A percentile compares a stretch with the other conserved stretches of the same genome.
These are phyloP conservation scores for Geotrichum histeridarum DNA, from an alignment of 1,139 yeast genomes.

Conservation along the genomic window DNA sequence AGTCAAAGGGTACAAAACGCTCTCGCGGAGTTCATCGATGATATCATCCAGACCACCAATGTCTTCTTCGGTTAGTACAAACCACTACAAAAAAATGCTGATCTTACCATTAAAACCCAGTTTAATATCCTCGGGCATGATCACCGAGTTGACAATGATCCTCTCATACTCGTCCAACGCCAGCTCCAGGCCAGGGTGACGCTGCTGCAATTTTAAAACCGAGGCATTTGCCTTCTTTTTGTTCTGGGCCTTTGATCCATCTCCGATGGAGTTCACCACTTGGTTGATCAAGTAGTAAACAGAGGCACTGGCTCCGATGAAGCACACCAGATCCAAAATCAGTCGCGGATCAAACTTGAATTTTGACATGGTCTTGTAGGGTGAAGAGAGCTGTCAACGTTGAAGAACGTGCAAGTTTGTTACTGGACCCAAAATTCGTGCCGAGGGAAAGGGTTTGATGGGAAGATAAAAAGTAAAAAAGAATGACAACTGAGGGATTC, in stretches of 20 bases:
- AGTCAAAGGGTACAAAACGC: constrained; percentile 83
- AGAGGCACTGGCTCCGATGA: constrained; percentile 79
- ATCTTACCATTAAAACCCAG: constrained; percentile 56
- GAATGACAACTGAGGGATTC: constrained; percentile 30
- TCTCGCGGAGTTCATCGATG: constrained; percentile 78
- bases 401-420: too few relatives aligned
- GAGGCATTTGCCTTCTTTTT: constrained; percentile 64
- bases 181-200: constrained; percentile 57
- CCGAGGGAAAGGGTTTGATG: too few relatives aligned
- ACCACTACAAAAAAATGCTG: neutral
- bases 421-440: too few relatives aligned
- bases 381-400: neutral
- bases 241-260: constrained; percentile 42
- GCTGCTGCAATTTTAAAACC: constrained; percentile 52
- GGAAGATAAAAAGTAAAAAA: neutral
- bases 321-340: constrained; percentile 59
- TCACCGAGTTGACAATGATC: constrained; percentile 66
- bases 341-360: constrained; percentile 27
- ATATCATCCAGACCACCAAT: constrained; percentile 84
- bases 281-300: constrained; percentile 65
- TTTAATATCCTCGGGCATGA: constrained; percentile 76
- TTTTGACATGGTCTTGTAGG: constrained; percentile 15
- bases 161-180: constrained; percentile 74
- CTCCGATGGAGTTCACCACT: constrained; percentile 32
- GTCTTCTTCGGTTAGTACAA: constrained; percentile 39